Evolutionary conservation across 495 filamentous ascomycete genomes (phyloP).

Genomic region (Thozetella sp.): DNA sequence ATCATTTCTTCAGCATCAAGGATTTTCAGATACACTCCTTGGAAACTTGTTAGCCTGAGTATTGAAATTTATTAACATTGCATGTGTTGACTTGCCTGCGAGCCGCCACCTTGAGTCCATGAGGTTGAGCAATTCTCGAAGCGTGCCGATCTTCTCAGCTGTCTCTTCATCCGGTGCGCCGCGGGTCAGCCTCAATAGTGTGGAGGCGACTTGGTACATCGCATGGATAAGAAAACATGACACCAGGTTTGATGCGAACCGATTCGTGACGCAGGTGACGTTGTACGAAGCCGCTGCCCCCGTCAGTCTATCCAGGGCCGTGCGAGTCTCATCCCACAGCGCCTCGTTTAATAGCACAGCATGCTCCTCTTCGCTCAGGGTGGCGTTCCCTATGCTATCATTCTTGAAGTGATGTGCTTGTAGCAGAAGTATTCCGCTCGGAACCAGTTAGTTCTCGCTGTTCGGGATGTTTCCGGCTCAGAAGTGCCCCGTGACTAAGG

Average conservation of each 20-base stretch:
- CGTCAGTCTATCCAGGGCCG: slow-evolving; percentile 18
- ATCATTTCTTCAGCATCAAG: slow-evolving; percentile 17
- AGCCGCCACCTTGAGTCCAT: slow-evolving; percentile 26
- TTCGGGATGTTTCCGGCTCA: neutral
- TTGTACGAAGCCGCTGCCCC: slow-evolving; percentile 4
- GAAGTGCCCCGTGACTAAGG: slow-evolving; percentile 10
- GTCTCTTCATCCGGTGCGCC: slow-evolving; percentile 11
- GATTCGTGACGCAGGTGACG: slow-evolving; percentile 16
- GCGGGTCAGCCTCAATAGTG: slow-evolving; percentile 22
- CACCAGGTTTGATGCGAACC: slow-evolving; percentile 16
- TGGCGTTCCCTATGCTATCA: no score
- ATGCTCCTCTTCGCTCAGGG: neutral
- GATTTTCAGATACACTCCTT: slow-evolving; percentile 26
- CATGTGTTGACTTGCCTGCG: slow-evolving; percentile 27
- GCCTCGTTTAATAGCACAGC: neutral
- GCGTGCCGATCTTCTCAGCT: slow-evolving; percentile 14
- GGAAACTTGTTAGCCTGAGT: neutral
- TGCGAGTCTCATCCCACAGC: slow-evolving; percentile 12
- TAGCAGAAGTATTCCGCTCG: slow-evolving; percentile 4
- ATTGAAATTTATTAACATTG: no score
- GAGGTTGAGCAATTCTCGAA: slow-evolving; percentile 17
- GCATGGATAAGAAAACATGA: slow-evolving; percentile 20
- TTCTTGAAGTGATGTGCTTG: neutral
- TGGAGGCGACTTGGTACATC: slow-evolving; percentile 27
- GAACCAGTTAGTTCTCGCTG: slow-evolving; percentile 15